Evolutionary conservation across 345 rosid species (phyloP).

Genomic region (Aquilaria malaccensis): DNA sequence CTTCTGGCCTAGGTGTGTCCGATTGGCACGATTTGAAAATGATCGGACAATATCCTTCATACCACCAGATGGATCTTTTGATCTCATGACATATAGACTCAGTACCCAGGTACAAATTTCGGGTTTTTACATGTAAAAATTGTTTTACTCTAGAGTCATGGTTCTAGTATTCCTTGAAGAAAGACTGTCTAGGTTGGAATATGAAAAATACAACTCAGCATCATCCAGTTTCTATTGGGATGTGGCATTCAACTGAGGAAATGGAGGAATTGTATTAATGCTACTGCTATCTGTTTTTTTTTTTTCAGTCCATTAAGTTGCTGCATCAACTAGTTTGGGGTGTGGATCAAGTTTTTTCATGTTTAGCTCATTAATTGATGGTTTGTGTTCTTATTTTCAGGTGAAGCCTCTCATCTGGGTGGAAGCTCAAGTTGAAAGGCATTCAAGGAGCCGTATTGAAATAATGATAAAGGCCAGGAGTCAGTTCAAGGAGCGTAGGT

Average conservation of each 20-base stretch:
- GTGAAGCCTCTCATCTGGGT: constrained; percentile 77
- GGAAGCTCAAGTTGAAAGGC: constrained; percentile 66
- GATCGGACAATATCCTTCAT: constrained; percentile 52
- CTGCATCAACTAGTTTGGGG: no score
- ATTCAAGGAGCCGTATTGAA: constrained; percentile 69
- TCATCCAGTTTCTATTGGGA: no score
- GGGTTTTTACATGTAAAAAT: not conserved
- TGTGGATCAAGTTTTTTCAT: no score
- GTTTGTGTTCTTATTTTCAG: constrained; percentile 19
- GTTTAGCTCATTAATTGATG: no score
- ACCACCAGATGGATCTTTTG: constrained; percentile 56
- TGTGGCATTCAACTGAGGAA: no score
- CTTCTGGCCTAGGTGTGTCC: constrained; percentile 51
- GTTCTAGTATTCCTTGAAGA: no score
- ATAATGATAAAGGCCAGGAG: constrained; percentile 64
- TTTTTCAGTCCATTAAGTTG: no score
- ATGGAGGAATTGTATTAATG: no score
- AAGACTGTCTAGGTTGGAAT: no score
- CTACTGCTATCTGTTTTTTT: no score
- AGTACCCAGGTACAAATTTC: constrained; percentile 9
- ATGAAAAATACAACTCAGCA: no score
- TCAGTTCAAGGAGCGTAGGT: constrained; percentile 76
- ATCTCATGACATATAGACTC: constrained; percentile 40
- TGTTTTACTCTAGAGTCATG: no score
- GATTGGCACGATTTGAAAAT: constrained; percentile 55